Conservation (phyloP, 2,329 filamentous ascomycete species). For the Macrophomina phaseolina region DNA sequence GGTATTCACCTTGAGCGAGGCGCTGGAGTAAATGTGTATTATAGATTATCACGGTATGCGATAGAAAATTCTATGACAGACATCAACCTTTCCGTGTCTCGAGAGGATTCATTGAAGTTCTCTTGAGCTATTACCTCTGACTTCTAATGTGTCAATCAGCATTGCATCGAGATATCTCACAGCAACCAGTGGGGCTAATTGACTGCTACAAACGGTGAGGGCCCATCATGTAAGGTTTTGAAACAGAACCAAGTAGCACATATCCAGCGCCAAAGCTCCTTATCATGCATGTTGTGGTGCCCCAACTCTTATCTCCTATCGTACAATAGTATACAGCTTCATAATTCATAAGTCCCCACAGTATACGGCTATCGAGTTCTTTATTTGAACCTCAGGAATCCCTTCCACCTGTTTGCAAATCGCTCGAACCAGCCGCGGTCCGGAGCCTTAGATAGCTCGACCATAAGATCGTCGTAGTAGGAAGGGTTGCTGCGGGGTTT, state of each 20-base stretch:
- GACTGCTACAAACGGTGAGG: background rate
- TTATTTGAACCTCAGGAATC: constrained; percentile 41
- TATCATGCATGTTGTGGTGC: background rate
- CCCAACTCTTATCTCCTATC: background rate
- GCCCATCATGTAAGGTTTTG: background rate
- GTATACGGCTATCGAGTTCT: background rate
- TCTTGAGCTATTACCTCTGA: no score
- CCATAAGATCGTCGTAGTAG: constrained; percentile 44
- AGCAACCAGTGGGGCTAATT: background rate
- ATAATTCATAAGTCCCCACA: constrained; percentile 1
- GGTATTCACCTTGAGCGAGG: background rate
- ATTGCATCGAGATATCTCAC: no score
- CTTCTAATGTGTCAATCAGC: no score
- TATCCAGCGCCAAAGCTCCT: background rate
- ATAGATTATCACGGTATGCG: constrained; percentile 18
- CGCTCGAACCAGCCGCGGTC: constrained; percentile 43
- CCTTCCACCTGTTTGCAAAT: constrained; percentile 45
- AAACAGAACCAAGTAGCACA: background rate
- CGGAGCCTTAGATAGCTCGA: constrained; percentile 44
- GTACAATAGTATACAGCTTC: constrained; percentile 10
- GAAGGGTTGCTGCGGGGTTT: constrained; percentile 42
- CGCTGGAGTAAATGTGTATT: constrained; percentile 15
- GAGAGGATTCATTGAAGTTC: no score
- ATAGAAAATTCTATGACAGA: constrained; percentile 5
- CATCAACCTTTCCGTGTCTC: background rate